Base-by-base conservation (phyloP, 2,329 filamentous ascomycete species). In the Colletotrichum agaves region DNA sequence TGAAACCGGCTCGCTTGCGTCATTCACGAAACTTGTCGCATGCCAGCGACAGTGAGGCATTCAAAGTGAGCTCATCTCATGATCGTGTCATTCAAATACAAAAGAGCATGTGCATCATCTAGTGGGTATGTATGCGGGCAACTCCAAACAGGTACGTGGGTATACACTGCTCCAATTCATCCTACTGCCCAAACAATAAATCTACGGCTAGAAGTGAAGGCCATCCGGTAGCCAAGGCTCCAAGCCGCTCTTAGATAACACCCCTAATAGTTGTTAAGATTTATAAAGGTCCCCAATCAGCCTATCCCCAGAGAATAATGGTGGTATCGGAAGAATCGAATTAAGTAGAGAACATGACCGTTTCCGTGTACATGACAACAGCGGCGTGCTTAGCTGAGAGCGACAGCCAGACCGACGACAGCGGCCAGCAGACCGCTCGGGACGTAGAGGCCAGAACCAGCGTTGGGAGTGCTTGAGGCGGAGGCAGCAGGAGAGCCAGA, bases 401-500 rank as follows among this genome's bases (percentile, higher is more conserved):
- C 75, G 66, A 78, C 65, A 66, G 78, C 81, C 39, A 79, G 80
- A 31, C 78, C 77, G 61, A 84, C 67, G 41, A 77, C 78, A 44
- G 75, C 76, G 39, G 79, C 78, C 50, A 84, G 69, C 63, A 83
- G 69, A 52, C 81, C 80, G 68, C 78, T 78, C 72, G 81, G 78
- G 68, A 79, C 73, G 31, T 79, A 71, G 44, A 83, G 74, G 43
- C 75, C 73, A 52, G 55, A 65, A 68, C 73, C 76, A 55, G 80
- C 80, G 41, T 70, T 77, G 67, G 75, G 78, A 44, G 72, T 71
- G 23, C 70, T 19, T 31, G 73, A 49, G 13, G 72, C 39, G 17
- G 69, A 23, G 43, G 63, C 70, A 13, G 77, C 73, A 55, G 76
- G 66, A 46, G 74, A 70, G n/a, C 61, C 58, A 7, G 63, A 23